Conservation (phyloP, 805 yeast species). For the Hanseniaspora lindneri region DNA sequence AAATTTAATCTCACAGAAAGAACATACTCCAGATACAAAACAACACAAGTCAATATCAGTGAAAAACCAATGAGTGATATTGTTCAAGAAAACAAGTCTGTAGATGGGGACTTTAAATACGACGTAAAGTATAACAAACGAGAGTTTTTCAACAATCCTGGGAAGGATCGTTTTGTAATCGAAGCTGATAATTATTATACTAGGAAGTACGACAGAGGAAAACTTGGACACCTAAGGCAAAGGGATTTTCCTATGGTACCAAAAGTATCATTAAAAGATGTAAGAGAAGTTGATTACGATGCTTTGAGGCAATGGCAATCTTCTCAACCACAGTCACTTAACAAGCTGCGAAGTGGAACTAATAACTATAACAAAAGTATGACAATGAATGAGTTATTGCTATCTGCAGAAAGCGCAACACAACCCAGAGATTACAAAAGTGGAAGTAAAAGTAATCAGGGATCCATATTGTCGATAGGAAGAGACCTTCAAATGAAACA, state of each 20-base stretch:
- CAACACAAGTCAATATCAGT: not conserved
- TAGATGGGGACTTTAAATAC: slow-evolving; percentile 9
- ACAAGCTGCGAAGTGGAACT: not conserved
- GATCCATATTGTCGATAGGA: slow-evolving; percentile 7
- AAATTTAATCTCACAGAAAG: too few species aligned
- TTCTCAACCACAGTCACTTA: not conserved
- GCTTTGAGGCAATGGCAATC: slow-evolving; percentile 8
- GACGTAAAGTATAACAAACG: slow-evolving; percentile 7
- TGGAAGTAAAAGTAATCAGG: not conserved
- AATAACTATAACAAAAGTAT: not conserved
- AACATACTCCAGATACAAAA: too few species aligned
- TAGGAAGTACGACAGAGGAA: slow-evolving; percentile 5
- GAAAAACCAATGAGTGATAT: slow-evolving; percentile 10
- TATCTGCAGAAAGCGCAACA: not conserved
- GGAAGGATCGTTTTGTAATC: slow-evolving; percentile 5
- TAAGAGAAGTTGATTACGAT: slow-evolving; percentile 12
- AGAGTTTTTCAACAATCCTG: slow-evolving; percentile 9
- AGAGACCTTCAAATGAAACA: slow-evolving; percentile 12
- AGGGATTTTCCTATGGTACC: slow-evolving; percentile 13
- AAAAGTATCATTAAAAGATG: slow-evolving; percentile 8
- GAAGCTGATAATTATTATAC: not conserved
- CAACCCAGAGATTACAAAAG: not conserved
- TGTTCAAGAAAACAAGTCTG: not conserved
- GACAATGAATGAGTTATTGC: slow-evolving; percentile 2
- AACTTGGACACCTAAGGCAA: slow-evolving; percentile 7